Conservation (phyloP, 495 filamentous ascomycete genomes). For the Achaetomiella virescens region DNA sequence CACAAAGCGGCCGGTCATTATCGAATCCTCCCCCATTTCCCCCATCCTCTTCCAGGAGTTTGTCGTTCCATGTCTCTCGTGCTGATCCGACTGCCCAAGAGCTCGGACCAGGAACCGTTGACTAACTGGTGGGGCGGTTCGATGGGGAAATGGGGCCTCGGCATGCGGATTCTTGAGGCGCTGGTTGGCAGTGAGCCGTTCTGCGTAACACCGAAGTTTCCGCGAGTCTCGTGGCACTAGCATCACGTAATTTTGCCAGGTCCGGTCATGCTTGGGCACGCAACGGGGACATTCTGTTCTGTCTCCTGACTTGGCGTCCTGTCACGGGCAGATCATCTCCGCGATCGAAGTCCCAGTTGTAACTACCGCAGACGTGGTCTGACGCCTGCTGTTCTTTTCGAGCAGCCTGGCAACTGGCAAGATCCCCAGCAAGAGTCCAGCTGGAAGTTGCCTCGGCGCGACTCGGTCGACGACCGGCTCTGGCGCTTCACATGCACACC, state of each 20-base stretch:
- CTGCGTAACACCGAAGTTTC: neutral
- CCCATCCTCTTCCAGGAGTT: neutral
- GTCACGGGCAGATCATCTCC: slow-evolving; percentile 5
- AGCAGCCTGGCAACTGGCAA: neutral
- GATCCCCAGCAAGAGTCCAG: neutral
- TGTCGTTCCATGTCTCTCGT: too few relatives aligned
- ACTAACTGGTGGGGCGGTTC: neutral
- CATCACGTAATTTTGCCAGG: slow-evolving; percentile 1
- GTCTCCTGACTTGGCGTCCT: neutral
- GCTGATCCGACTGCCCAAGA: neutral
- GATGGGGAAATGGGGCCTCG: neutral
- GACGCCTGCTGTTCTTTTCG: neutral
- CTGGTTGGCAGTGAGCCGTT: too few relatives aligned
- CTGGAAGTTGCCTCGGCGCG: slow-evolving; percentile 17
- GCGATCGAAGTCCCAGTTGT: neutral
- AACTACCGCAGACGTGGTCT: slow-evolving; percentile 8
- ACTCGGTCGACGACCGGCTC: slow-evolving; percentile 12
- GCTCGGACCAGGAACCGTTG: neutral
- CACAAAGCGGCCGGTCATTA: neutral
- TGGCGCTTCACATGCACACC: slow-evolving; percentile 23
- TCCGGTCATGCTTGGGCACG: too few relatives aligned
- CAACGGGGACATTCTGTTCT: neutral
- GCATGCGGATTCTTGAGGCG: neutral
- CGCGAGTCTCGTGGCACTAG: neutral
- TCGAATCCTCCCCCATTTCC: slow-evolving; percentile 3